Base-by-base conservation (phyloP, 192 early-diverging fungal species). In the Chytriomyces sp. region DNA sequence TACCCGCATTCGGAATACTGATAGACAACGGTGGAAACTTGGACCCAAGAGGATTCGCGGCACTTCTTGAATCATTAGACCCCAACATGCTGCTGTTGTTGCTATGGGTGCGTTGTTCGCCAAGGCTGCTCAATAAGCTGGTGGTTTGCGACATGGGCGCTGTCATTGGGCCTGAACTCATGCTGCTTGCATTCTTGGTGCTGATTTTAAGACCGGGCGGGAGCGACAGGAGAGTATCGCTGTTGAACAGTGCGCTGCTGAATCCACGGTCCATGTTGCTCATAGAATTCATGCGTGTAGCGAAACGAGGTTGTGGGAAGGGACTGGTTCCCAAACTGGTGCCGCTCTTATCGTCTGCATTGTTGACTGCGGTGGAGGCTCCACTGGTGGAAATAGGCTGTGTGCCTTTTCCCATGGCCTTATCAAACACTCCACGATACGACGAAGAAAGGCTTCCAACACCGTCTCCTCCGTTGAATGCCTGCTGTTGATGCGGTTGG, bases 201-300 rank as follows among this genome's bases (percentile, higher is more conserved):
- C 45, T 73, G 71, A 73, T 62, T 26, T 73, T 73, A 18, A 73
- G 60, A 16, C 71, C 71, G 9, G 71, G 60, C 1, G 71, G 73
- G 1, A 75, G 62, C 6, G 76, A 72, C 9, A 83, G 78, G 9
- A 87, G 74, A 18, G 73, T 72, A 48, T 87, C 86, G 75, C 82
- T 85, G 69, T 77, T 84, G 79, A 80, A 87, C 43, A 87, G 67
- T 5, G 82, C 86, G 53, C 82, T 83, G 70, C 78, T 87, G 75
- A 87, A 87, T 7, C 84, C 86, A 24, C 82, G 77, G 9, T 77
- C 67, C 28, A 13, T 74, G 23, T n/a, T 20, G 48, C 20, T 63
- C 35, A 69, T 23, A 24, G 61, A 53, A 45, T 72, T 73, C 64
- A 80, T 64, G 6, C 64, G 69, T 35, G 83, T 24, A 5, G 80